These are phyloP conservation scores for Boletus subcaerulescens DNA, from an alignment of 768 basidiomycete species.

Conservation along the genomic window DNA sequence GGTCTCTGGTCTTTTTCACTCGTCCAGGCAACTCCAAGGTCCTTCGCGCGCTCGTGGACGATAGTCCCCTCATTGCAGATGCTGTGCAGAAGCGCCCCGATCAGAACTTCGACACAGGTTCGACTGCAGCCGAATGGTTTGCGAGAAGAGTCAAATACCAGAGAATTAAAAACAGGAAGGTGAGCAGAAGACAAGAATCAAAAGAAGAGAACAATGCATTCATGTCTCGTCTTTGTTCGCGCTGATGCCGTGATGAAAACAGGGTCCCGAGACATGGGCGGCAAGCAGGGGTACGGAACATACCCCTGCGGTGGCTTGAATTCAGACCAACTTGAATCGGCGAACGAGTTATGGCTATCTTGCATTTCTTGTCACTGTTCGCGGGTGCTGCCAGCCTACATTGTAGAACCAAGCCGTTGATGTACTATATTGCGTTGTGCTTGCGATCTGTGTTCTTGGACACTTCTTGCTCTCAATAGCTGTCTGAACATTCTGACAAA, in stretches of 20 bases:
- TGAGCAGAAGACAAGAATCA: slow-evolving; percentile 14
- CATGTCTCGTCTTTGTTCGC: background rate
- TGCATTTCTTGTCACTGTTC: background rate
- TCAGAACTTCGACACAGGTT: slow-evolving; percentile 34
- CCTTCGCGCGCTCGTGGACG: slow-evolving; percentile 50
- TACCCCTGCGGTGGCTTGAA: slow-evolving; percentile 18
- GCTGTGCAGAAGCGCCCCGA: slow-evolving; percentile 37
- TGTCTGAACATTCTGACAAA: no score
- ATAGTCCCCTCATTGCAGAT: slow-evolving; percentile 49
- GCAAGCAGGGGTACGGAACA: slow-evolving; percentile 32
- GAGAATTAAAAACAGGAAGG: slow-evolving; percentile 41
- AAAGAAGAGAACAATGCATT: background rate
- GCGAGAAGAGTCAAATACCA: slow-evolving; percentile 39
- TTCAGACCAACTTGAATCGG: no score
- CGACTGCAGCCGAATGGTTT: slow-evolving; percentile 43
- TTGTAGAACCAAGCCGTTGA: no score
- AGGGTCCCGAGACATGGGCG: slow-evolving; percentile 33
- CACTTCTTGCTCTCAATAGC: no score
- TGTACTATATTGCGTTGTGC: no score
- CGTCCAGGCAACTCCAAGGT: slow-evolving; percentile 53
- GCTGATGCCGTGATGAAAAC: background rate
- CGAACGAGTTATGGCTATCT: no score
- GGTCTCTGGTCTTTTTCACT: slow-evolving; percentile 69
- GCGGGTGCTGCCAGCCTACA: background rate
- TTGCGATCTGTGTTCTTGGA: no score